Percentiles rank a stretch among this genome's conserved stretches.
phyloP scores from a whole-genome alignment of 1,139 yeast species.

The Sugiyamaella japonica region DNA sequence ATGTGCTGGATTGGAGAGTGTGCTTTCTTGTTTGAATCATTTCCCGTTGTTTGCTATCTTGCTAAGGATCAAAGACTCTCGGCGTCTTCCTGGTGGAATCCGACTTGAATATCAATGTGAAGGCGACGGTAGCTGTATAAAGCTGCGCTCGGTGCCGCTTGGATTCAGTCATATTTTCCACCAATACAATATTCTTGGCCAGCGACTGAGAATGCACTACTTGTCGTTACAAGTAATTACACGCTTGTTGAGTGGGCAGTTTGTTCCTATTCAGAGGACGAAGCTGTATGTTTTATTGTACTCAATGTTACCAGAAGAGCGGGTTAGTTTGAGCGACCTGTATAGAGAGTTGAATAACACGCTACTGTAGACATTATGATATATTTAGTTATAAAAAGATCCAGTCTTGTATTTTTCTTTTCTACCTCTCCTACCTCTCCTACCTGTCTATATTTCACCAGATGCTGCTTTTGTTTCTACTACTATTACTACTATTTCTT shows the following conservation, averaged over 20 bases:
- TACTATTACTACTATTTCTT: too few relatives aligned
- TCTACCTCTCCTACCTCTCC: too few relatives aligned
- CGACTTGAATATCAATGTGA: conserved; percentile 40
- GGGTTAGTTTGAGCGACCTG: conserved; percentile 31
- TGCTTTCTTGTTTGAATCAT: conserved; percentile 69
- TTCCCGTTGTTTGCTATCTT: conserved; percentile 83
- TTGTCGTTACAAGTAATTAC: conserved; percentile 45
- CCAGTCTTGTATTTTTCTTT: too few relatives aligned
- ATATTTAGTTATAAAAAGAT: too few relatives aligned
- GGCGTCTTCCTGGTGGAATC: conserved; percentile 89
- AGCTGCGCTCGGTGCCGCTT: conserved; percentile 49
- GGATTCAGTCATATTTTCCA: conserved; percentile 47
- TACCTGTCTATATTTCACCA: not conserved
- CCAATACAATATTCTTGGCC: conserved; percentile 48
- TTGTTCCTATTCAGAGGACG: conserved; percentile 49
- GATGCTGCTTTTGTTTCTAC: not conserved
- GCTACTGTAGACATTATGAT: not conserved
- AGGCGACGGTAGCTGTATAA: conserved; percentile 27
- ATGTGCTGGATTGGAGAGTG: conserved; percentile 58
- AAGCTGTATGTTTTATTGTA: conserved; percentile 51
- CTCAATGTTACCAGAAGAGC: conserved; percentile 50
- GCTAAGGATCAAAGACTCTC: conserved; percentile 75
- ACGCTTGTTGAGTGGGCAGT: conserved; percentile 47
- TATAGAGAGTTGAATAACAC: conserved; percentile 23
- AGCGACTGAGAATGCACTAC: conserved; percentile 46